phyloP scores from a whole-genome alignment of 2,329 filamentous ascomycete genomes.

The Xylariales sp. region DNA sequence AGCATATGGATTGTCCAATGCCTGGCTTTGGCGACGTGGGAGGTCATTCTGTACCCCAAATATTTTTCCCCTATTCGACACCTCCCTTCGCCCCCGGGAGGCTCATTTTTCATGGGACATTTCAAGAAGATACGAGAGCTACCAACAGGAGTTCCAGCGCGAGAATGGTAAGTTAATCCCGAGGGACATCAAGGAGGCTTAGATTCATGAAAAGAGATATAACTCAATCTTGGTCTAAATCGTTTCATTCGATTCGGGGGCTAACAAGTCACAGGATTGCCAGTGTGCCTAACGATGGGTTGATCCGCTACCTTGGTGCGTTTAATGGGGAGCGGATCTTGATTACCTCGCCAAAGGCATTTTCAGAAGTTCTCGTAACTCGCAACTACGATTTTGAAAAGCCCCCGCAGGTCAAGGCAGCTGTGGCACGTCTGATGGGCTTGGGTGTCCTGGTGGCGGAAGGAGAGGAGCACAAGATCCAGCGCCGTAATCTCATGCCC shows the following conservation, averaged over 20 bases:
- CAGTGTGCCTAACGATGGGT: slow-evolving; percentile 60
- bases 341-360: slow-evolving; percentile 55
- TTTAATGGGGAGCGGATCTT: slow-evolving; percentile 26
- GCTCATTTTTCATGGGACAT: slow-evolving; percentile 46
- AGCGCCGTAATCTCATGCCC: slow-evolving; percentile 74
- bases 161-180: slow-evolving; percentile 37
- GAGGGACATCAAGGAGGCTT: not conserved
- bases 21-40: slow-evolving; percentile 33
- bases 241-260: too few species aligned
- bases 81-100: slow-evolving; percentile 39
- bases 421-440: slow-evolving; percentile 62
- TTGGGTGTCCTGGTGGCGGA: slow-evolving; percentile 75
- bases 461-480: slow-evolving; percentile 83
- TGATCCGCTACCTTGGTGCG: slow-evolving; percentile 60
- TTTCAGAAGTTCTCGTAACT: slow-evolving; percentile 66
- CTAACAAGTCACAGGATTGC: slow-evolving; percentile 55
- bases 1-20: slow-evolving; percentile 30
- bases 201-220: not conserved
- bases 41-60: slow-evolving; percentile 42
- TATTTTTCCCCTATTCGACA: slow-evolving; percentile 44
- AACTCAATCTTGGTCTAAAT: slow-evolving; percentile 9
- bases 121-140: slow-evolving; percentile 31
- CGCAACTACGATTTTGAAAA: slow-evolving; percentile 69
- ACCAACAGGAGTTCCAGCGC: slow-evolving; percentile 38
- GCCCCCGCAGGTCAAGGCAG: slow-evolving; percentile 46